phyloP scores from a whole-genome alignment of 1,284 basidiomycete species.

The Psilocybe mexicana region DNA sequence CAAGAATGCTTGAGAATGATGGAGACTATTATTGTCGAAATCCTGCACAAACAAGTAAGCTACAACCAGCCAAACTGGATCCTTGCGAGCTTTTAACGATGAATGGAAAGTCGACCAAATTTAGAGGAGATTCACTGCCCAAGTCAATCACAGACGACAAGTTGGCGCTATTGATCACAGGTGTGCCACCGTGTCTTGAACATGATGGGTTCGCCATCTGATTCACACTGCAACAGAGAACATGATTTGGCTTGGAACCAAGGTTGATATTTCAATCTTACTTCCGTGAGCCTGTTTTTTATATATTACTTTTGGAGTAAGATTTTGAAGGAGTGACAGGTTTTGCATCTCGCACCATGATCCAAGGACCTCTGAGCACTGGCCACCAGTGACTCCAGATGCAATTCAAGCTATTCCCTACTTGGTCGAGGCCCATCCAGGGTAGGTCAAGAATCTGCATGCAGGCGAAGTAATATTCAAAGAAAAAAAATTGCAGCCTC shows the following conservation, averaged over 20 bases:
- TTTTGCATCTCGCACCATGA: slow-evolving; percentile 32
- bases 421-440: slow-evolving; percentile 20
- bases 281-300: slow-evolving; percentile 23
- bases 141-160: slow-evolving; percentile 20
- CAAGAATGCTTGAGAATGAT: slow-evolving; percentile 15
- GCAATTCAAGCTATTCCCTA: slow-evolving; percentile 25
- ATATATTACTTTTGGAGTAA: neutral
- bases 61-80: neutral
- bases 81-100: neutral
- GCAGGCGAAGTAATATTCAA: neutral
- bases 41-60: slow-evolving; percentile 24
- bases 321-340: slow-evolving; percentile 10
- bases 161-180: slow-evolving; percentile 24
- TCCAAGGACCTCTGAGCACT: slow-evolving; percentile 20
- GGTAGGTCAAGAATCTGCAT: slow-evolving; percentile 11
- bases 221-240: slow-evolving; percentile 20
- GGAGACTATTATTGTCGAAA: slow-evolving; percentile 17
- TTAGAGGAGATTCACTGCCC: slow-evolving; percentile 19
- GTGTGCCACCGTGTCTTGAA: slow-evolving; percentile 13
- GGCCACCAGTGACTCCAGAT: slow-evolving; percentile 26
- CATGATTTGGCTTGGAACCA: slow-evolving; percentile 26
- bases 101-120: slow-evolving; percentile 17
- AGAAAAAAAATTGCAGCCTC: slow-evolving; percentile 3
- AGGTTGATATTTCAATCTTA: slow-evolving; percentile 26
- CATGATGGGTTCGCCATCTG: neutral